These are phyloP conservation scores for Chrysoporthe puriensis DNA, from an alignment of 2,329 filamentous ascomycete genomes.

Conservation along the genomic window DNA sequence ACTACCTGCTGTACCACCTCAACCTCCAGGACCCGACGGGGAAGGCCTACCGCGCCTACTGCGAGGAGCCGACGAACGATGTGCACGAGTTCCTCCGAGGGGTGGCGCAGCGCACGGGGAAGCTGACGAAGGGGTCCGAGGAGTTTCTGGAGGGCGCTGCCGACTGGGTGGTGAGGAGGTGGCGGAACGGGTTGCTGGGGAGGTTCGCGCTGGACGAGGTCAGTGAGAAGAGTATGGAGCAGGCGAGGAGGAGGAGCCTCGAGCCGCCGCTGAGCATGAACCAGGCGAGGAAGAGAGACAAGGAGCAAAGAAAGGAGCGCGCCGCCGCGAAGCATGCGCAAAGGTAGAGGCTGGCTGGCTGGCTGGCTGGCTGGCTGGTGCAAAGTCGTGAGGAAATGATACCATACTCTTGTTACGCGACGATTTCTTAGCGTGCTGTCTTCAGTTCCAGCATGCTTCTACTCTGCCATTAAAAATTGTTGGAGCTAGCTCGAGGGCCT, in stretches of 20 bases:
- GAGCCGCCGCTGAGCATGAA: conserved; percentile 41
- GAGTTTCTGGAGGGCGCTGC: conserved; percentile 75
- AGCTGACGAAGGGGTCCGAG: conserved; percentile 72
- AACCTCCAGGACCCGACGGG: conserved; percentile 65
- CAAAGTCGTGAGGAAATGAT: conserved; percentile 14
- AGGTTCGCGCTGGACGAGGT: conserved; percentile 80
- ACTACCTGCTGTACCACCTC: conserved; percentile 86
- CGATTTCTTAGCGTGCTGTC: background rate
- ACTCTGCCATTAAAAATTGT: too few species aligned
- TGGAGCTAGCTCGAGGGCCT: too few species aligned
- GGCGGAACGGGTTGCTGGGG: conserved; percentile 77
- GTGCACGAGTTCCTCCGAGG: conserved; percentile 71
- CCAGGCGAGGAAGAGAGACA: conserved; percentile 70
- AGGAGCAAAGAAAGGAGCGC: conserved; percentile 55
- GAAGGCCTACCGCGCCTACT: conserved; percentile 63
- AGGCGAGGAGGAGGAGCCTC: conserved; percentile 61
- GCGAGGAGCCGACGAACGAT: conserved; percentile 76
- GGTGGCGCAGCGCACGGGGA: conserved; percentile 75
- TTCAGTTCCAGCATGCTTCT: too few species aligned
- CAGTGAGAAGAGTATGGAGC: conserved; percentile 55
- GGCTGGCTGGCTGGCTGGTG: background rate
- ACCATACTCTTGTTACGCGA: conserved; percentile 19
- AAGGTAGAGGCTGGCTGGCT: background rate
- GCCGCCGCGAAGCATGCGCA: conserved; percentile 37
- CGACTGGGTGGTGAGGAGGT: conserved; percentile 79